Conservation (phyloP, 352 stramenopile species). For the Globisporangium canariense region DNA sequence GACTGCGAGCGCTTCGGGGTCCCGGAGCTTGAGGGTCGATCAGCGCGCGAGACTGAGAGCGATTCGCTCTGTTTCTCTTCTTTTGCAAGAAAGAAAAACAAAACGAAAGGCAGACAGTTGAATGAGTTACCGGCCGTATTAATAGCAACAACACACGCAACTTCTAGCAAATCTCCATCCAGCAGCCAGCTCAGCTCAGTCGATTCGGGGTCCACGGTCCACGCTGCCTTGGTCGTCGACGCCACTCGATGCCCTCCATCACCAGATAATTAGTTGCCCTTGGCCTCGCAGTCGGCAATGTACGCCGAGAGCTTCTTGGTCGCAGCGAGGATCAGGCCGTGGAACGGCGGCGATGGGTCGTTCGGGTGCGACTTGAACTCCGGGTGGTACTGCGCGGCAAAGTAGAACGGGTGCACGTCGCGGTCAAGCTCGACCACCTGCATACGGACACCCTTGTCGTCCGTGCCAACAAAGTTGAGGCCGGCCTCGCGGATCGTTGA, state of each 20-base stretch:
- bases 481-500: slow-evolving; percentile 87
- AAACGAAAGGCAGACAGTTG: slow-evolving; percentile 9
- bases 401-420: slow-evolving; percentile 98
- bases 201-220: not conserved
- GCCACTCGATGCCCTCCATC: not conserved
- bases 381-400: slow-evolving; percentile 99
- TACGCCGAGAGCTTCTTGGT: slow-evolving; percentile 71
- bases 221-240: not conserved
- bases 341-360: slow-evolving; percentile 96
- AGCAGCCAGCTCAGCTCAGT: not conserved
- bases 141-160: slow-evolving; percentile 16
- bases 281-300: slow-evolving; percentile 44
- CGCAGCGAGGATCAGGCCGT: slow-evolving; percentile 93
- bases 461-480: slow-evolving; percentile 97
- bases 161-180: slow-evolving; percentile 14
- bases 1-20: slow-evolving; percentile 15
- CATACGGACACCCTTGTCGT: slow-evolving; percentile 97
- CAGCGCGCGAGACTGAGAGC: slow-evolving; percentile 14
- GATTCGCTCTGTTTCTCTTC: slow-evolving; percentile 17
- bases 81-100: slow-evolving; percentile 9
- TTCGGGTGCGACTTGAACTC: slow-evolving; percentile 98
- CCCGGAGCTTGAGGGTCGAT: slow-evolving; percentile 2
- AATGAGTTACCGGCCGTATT: slow-evolving; percentile 15
- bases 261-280: slow-evolving; percentile 24
- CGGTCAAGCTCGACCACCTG: slow-evolving; percentile 97